Percentiles rank a stretch among this genome's conserved stretches.
These are phyloP conservation scores for Suillus clintonianus DNA, from an alignment of 768 basidiomycete species.

Conservation along the genomic window DNA sequence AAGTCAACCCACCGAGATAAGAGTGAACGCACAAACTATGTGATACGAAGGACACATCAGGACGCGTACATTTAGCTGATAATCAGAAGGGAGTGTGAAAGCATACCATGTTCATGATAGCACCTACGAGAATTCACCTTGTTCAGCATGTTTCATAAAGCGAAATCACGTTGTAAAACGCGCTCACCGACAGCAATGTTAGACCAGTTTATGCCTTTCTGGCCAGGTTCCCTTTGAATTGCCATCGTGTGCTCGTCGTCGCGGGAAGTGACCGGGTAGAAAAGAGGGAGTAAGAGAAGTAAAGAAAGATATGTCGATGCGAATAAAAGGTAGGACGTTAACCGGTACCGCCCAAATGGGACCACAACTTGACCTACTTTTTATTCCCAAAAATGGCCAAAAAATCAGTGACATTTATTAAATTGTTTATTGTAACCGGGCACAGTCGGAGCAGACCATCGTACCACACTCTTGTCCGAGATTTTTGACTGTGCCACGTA, in stretches of 20 bases:
- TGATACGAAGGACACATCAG: slow-evolving; percentile 5
- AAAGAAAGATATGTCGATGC: not conserved
- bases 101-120: slow-evolving; percentile 96
- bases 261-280: slow-evolving; percentile 12
- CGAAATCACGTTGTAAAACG: slow-evolving; percentile 13
- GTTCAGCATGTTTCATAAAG: slow-evolving; percentile 21
- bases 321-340: slow-evolving; percentile 11
- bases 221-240: slow-evolving; percentile 83
- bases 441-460: not conserved
- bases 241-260: slow-evolving; percentile 54
- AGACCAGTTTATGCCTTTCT: slow-evolving; percentile 91
- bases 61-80: slow-evolving; percentile 4
- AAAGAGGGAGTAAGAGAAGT: slow-evolving; percentile 8
- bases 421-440: not conserved
- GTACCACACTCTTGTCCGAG: not conserved
- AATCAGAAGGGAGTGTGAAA: slow-evolving; percentile 34
- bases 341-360: not conserved
- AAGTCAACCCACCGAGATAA: not conserved
- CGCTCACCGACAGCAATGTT: slow-evolving; percentile 91
- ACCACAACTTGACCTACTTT: not conserved
- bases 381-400: not conserved
- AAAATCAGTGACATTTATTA: not conserved
- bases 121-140: slow-evolving; percentile 53
- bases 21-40: slow-evolving; percentile 47
- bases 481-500: not conserved